Evolutionary conservation across 2,329 filamentous ascomycete species (phyloP), one percentile per base, ranked within the genome.

Genomic region (Fusarium longipes): DNA sequence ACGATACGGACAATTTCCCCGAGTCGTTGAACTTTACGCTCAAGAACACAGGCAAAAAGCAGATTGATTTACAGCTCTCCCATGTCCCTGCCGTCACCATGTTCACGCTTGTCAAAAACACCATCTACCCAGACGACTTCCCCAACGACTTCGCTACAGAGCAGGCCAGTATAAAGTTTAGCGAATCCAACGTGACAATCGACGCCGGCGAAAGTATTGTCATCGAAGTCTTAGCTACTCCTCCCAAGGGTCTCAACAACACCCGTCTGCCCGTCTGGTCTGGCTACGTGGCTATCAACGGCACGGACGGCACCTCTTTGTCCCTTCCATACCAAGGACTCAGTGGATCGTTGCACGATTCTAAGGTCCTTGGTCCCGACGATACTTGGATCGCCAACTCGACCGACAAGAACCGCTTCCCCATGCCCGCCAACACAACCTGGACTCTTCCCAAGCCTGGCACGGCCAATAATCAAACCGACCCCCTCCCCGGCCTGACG

Each of bases 1-100:
- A 90, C 73, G 88, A 91, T 74, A 88, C 87, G 0, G 84, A 86
- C 65, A 74, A 89, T 78, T 83, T 88, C 63, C 74, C 75, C 43
- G 75, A 79, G 12, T 78, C 77, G 3, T 77, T 82, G 40, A 82
- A 82, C 65, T 87, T 90, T 72, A 82, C 79, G 36, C 80, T 91
- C 66, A 81, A 76, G 69, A 91, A 90, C 78, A 79, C 79, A 7
- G 85, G 83, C 43, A 75, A 75, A 17, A 77, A 79, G 24, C 74
- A 79, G 1, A 74, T 87, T 48, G 84, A 82, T 8, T 89, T 87
- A 75, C 78, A 79, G 9, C 76, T 90, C 12, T 80, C 79, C 25
- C 80, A 87, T 61, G 75, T 82, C 8, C 81, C 82, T 4, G 82
- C 86, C 14, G 76, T 81, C 14, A 86, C 86, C 4, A 82, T 82